A percentile compares a stretch with the other conserved stretches of the same genome.
Evolutionary conservation across 352 stramenopile species (phyloP).

Genomic region (Globisporangium ultimum): DNA sequence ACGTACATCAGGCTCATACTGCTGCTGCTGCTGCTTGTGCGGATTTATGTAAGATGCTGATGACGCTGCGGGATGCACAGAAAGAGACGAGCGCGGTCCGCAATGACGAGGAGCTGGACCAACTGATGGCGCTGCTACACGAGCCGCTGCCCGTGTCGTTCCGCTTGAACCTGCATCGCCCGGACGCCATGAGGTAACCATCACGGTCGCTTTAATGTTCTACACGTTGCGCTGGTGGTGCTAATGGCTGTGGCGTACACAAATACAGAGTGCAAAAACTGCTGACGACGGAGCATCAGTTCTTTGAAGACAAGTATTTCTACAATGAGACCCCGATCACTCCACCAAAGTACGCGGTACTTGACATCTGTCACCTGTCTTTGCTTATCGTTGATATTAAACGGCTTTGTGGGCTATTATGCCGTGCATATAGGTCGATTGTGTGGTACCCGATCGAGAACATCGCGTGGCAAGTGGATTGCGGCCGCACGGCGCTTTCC

Average conservation of each 20-base stretch:
- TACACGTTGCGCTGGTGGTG: neutral
- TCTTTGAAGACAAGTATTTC: slow-evolving; percentile 46
- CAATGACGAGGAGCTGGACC: slow-evolving; percentile 43
- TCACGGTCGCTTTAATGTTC: neutral
- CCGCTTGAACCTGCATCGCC: slow-evolving; percentile 74
- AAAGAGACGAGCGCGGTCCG: slow-evolving; percentile 55
- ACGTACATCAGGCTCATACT: slow-evolving; percentile 13
- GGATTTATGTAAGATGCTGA: too few species aligned
- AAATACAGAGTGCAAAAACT: slow-evolving; percentile 37
- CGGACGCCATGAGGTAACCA: slow-evolving; percentile 38
- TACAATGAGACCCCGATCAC: slow-evolving; percentile 55
- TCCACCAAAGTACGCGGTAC: slow-evolving; percentile 59
- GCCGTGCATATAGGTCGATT: too few species aligned
- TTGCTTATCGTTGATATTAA: too few species aligned
- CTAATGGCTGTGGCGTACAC: too few species aligned
- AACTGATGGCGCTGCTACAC: slow-evolving; percentile 73
- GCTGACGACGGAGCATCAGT: slow-evolving; percentile 55
- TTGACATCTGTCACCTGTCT: too few species aligned
- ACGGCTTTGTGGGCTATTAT: too few species aligned
- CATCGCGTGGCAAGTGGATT: slow-evolving; percentile 83
- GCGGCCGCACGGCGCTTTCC: slow-evolving; percentile 74
- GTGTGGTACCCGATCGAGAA: slow-evolving; percentile 76
- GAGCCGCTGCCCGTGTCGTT: slow-evolving; percentile 79
- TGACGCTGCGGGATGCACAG: slow-evolving; percentile 17
- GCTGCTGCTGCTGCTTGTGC: too few species aligned